These are phyloP conservation scores for Glycine latifolia DNA, from an alignment of 306 rosid species.

Conservation along the genomic window DNA sequence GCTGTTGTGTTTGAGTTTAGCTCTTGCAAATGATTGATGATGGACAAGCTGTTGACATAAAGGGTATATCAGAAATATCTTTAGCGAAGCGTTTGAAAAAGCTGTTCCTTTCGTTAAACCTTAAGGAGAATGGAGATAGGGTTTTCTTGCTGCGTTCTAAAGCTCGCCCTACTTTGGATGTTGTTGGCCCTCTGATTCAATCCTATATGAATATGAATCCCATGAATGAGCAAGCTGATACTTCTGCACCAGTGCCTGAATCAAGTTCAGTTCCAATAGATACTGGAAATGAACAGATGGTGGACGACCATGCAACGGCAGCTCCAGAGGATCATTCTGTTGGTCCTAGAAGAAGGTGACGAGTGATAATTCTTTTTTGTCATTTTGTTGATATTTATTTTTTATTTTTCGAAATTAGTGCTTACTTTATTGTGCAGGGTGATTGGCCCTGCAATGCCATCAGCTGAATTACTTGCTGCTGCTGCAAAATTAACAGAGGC, in stretches of 20 bases:
- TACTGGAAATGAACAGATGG: slow-evolving; percentile 45
- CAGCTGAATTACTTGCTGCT: slow-evolving; percentile 91
- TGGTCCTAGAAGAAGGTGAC: slow-evolving; percentile 77
- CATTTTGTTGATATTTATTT: background rate
- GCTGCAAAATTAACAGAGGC: slow-evolving; percentile 97
- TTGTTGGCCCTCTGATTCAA: slow-evolving; percentile 70
- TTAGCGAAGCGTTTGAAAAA: slow-evolving; percentile 72
- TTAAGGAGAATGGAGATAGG: slow-evolving; percentile 72
- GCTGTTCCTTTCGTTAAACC: slow-evolving; percentile 72
- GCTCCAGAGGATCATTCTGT: slow-evolving; percentile 57
- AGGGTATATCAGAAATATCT: slow-evolving; percentile 76
- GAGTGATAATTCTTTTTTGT: slow-evolving; percentile 45
- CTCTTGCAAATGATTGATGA: slow-evolving; percentile 90
- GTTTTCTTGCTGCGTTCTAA: slow-evolving; percentile 76
- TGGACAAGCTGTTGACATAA: slow-evolving; percentile 95
- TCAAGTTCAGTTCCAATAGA: slow-evolving; percentile 49
- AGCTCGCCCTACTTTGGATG: slow-evolving; percentile 74
- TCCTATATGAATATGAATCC: slow-evolving; percentile 49
- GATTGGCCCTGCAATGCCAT: slow-evolving; percentile 96
- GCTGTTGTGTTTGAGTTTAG: slow-evolving; percentile 52
- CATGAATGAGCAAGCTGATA: slow-evolving; percentile 40
- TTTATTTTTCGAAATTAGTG: background rate
- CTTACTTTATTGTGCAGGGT: slow-evolving; percentile 56
- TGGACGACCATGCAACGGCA: slow-evolving; percentile 44
- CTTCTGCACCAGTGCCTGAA: slow-evolving; percentile 49